Conservation (phyloP, 225 moss, liverwort and hornwort genomes). For the Neckera pumila region DNA sequence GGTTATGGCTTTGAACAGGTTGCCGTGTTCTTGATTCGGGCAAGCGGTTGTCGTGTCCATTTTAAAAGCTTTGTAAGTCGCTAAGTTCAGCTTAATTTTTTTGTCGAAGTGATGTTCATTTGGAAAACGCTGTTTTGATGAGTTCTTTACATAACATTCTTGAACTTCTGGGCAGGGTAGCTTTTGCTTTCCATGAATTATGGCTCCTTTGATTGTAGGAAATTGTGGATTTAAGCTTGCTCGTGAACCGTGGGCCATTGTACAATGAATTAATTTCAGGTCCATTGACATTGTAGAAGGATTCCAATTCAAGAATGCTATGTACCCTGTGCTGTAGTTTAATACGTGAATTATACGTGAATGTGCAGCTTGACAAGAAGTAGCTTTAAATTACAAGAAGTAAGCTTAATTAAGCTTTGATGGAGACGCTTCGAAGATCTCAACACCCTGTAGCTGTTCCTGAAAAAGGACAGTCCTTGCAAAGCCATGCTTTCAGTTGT, state of each 20-base stretch:
- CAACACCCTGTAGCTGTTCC: neutral
- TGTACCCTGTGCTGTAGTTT: neutral
- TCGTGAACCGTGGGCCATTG: no score
- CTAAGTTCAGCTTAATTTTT: neutral
- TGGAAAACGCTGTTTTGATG: neutral
- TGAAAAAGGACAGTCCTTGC: neutral
- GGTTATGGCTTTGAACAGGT: neutral
- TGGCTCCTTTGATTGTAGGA: neutral
- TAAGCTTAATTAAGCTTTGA: neutral
- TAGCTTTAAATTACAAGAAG: neutral
- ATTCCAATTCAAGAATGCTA: no score
- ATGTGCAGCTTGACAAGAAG: neutral
- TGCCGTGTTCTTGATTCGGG: constrained; percentile 4
- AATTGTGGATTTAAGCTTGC: no score
- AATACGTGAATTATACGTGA: no score
- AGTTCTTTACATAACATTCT: neutral
- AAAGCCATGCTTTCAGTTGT: neutral
- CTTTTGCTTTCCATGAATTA: neutral
- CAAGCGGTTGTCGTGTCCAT: neutral
- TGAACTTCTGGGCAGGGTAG: neutral
- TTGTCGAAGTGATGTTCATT: neutral
- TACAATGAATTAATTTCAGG: no score
- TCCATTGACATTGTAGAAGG: no score
- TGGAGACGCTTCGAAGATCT: neutral
- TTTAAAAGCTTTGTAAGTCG: neutral